Conservation (phyloP, 2,329 filamentous ascomycete species). For the Sporothrix humicola region DNA sequence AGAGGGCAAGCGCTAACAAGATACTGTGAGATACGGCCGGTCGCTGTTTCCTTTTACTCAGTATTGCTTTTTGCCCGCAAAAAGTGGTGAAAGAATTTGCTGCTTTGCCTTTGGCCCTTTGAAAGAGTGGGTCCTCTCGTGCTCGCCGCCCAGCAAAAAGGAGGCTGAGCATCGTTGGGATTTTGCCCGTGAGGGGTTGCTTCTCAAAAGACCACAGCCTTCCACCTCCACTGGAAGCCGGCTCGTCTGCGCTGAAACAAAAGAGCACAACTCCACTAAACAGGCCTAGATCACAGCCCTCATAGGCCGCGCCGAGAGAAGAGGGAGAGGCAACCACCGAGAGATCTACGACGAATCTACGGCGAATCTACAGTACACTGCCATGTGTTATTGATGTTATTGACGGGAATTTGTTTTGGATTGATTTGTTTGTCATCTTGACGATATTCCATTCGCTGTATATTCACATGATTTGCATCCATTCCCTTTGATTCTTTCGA, state of each 20-base stretch:
- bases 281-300: background rate
- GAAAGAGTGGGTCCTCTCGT: background rate
- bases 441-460: background rate
- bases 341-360: background rate
- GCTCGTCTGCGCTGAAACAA: slow-evolving; percentile 7
- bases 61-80: background rate
- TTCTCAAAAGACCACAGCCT: too few species aligned
- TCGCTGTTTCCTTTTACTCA: background rate
- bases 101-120: background rate
- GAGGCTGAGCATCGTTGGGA: slow-evolving; percentile 28
- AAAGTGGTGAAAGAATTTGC: background rate
- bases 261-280: background rate
- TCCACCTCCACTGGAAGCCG: background rate
- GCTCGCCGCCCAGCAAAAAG: slow-evolving; percentile 16
- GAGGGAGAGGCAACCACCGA: slow-evolving; percentile 22
- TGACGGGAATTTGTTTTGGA: background rate
- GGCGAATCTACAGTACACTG: background rate
- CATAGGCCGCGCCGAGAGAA: background rate
- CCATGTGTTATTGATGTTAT: background rate
- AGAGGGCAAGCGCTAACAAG: slow-evolving; percentile 13
- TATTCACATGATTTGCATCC: background rate
- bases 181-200: background rate
- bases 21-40: slow-evolving; percentile 1
- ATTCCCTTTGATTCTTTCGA: background rate
- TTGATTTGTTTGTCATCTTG: background rate